A percentile compares a stretch with the other conserved stretches of the same genome.
These are phyloP conservation scores for Agrocybe pediades DNA, from an alignment of 768 basidiomycete species.

Conservation along the genomic window DNA sequence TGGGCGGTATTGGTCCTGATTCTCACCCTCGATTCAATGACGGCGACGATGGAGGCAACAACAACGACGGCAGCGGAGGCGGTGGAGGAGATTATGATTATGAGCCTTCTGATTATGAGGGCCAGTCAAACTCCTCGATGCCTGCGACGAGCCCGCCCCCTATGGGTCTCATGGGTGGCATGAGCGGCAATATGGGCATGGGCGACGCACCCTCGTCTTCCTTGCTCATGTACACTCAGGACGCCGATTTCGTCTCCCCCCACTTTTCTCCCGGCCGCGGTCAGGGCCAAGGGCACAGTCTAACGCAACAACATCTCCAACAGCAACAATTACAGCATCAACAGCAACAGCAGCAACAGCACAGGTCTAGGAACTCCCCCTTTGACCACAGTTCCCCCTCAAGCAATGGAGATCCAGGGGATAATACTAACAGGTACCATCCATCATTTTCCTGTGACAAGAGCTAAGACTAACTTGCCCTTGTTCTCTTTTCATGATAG, in stretches of 20 bases:
- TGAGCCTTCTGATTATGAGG: slow-evolving; percentile 76
- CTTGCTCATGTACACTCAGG: slow-evolving; percentile 59
- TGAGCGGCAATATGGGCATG: neutral
- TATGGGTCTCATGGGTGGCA: slow-evolving; percentile 27
- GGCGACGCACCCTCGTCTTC: neutral
- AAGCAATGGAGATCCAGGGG: slow-evolving; percentile 45
- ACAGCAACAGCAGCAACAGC: neutral
- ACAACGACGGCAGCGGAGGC: no score
- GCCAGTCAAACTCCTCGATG: slow-evolving; percentile 33
- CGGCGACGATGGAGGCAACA: slow-evolving; percentile 16
- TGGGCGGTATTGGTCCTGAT: neutral
- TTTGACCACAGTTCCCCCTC: slow-evolving; percentile 71
- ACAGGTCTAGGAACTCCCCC: slow-evolving; percentile 31
- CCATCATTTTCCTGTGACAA: neutral
- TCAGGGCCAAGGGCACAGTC: neutral
- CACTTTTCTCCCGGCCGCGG: slow-evolving; percentile 9
- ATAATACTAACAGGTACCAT: slow-evolving; percentile 40
- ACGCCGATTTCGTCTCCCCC: slow-evolving; percentile 38
- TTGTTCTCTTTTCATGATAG: neutral
- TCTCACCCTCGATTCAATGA: neutral
- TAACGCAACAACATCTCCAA: neutral
- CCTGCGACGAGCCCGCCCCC: neutral
- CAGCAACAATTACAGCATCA: neutral
- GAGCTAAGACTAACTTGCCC: neutral
- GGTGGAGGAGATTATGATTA: slow-evolving; percentile 59